Conservation (phyloP, 2,329 filamentous ascomycete genomes). For the Monosporascus ibericus region DNA sequence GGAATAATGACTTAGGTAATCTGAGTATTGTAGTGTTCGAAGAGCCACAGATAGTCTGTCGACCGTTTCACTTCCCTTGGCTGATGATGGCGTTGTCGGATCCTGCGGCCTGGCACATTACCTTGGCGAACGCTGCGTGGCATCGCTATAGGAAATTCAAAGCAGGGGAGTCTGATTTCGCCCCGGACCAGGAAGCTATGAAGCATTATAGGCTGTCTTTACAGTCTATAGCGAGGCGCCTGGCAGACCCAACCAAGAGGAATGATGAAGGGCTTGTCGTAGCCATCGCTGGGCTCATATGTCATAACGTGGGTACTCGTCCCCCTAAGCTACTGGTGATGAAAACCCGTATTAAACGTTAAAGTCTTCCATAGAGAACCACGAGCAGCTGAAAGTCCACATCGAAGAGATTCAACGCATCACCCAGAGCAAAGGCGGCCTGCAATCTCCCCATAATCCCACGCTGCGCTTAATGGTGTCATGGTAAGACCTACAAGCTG, state of each 20-base stretch:
- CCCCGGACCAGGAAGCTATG: slow-evolving; percentile 13
- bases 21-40: slow-evolving; percentile 14
- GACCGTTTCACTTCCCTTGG: slow-evolving; percentile 21
- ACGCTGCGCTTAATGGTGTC: slow-evolving; percentile 20
- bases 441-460: slow-evolving; percentile 15
- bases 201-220: slow-evolving; percentile 22
- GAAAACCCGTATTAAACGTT: slow-evolving; percentile 2
- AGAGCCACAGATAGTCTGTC: slow-evolving; percentile 12
- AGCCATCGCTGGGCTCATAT: slow-evolving; percentile 20
- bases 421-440: slow-evolving; percentile 17
- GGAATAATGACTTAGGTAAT: not conserved
- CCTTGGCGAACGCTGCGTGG: slow-evolving; percentile 19
- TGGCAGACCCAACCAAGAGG: slow-evolving; percentile 12
- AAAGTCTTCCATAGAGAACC: slow-evolving; percentile 17
- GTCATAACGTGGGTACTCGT: slow-evolving; percentile 17
- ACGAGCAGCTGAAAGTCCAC: slow-evolving; percentile 17
- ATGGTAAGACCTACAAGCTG: slow-evolving; percentile 11
- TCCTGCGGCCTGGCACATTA: slow-evolving; percentile 20
- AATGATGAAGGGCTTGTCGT: slow-evolving; percentile 17
- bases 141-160: slow-evolving; percentile 9
- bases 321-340: not conserved
- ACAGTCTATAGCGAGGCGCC: slow-evolving; percentile 14
- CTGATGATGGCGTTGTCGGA: slow-evolving; percentile 19
- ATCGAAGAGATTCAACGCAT: slow-evolving; percentile 20
- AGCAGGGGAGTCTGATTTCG: slow-evolving; percentile 11